Conservation (phyloP, 164 flowering plant genomes). For the Stephania cephalantha region DNA sequence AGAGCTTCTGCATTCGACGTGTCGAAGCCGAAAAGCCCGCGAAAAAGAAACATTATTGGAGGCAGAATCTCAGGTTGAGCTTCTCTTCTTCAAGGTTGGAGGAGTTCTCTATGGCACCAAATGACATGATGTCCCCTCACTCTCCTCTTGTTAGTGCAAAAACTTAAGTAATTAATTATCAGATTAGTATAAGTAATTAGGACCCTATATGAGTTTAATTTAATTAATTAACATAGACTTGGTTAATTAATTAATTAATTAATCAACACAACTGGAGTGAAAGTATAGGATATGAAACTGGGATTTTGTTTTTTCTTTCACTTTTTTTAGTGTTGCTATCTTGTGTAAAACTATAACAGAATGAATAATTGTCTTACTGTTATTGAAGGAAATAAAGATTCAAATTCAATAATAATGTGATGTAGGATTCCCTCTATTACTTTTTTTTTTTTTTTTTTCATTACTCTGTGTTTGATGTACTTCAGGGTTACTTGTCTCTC, state of each 20-base stretch:
- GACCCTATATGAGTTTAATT: neutral
- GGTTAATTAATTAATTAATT: neutral
- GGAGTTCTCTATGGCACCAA: constrained; percentile 11
- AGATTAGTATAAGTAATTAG: neutral
- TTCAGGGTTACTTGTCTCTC: too few relatives aligned
- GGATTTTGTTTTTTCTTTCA: too few relatives aligned
- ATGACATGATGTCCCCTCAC: constrained; percentile 15
- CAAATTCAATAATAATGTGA: neutral
- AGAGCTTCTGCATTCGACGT: neutral
- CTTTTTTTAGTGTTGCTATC: neutral
- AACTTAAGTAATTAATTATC: neutral
- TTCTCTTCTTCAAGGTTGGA: constrained; percentile 14
- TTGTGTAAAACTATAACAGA: neutral
- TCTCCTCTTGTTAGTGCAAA: constrained; percentile 21
- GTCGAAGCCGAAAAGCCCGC: neutral
- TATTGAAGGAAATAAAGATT: neutral
- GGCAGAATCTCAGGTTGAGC: constrained; percentile 11
- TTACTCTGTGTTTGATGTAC: too few relatives aligned
- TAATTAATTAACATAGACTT: neutral
- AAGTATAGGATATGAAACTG: too few relatives aligned
- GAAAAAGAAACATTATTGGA: constrained; percentile 5
- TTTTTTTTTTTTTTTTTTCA: too few relatives aligned
- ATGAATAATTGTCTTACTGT: too few relatives aligned
- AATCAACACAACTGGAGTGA: neutral
- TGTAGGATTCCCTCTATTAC: too few relatives aligned